These are phyloP conservation scores for Candida andamanensis DNA, from an alignment of 805 yeast genomes.

Conservation along the genomic window DNA sequence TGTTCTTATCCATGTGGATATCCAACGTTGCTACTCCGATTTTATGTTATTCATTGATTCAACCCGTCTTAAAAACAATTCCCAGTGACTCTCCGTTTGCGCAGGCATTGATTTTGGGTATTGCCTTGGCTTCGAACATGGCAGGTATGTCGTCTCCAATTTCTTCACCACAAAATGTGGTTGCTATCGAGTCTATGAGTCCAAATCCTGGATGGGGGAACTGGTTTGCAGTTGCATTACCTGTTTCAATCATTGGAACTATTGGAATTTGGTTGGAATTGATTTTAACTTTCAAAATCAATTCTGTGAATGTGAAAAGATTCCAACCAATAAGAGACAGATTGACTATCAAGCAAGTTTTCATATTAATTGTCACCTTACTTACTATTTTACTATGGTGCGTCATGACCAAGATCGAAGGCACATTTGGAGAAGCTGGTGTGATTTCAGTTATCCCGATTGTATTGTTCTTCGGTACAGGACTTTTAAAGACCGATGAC, in stretches of 20 bases:
- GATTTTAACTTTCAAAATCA: slow-evolving; percentile 54
- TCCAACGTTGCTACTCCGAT: slow-evolving; percentile 98
- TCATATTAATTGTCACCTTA: slow-evolving; percentile 36
- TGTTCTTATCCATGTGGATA: slow-evolving; percentile 90
- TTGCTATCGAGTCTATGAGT: slow-evolving; percentile 82
- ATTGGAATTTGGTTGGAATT: slow-evolving; percentile 70
- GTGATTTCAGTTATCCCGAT: slow-evolving; percentile 45
- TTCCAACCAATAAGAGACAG: slow-evolving; percentile 43
- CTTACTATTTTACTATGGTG: slow-evolving; percentile 48
- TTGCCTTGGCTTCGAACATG: slow-evolving; percentile 86
- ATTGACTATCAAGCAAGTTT: slow-evolving; percentile 42
- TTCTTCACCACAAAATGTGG: slow-evolving; percentile 93
- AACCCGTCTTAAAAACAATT: slow-evolving; percentile 79
- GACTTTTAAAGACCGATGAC: slow-evolving; percentile 43
- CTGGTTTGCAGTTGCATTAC: slow-evolving; percentile 88
- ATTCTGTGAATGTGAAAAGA: slow-evolving; percentile 43
- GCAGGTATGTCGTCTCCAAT: slow-evolving; percentile 99
- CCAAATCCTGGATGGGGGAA: slow-evolving; percentile 85
- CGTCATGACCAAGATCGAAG: slow-evolving; percentile 36
- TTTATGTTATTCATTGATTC: slow-evolving; percentile 82
- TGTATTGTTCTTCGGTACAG: slow-evolving; percentile 46
- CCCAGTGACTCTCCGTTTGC: slow-evolving; percentile 76
- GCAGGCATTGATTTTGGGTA: slow-evolving; percentile 81
- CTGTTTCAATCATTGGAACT: slow-evolving; percentile 63
- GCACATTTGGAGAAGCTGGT: slow-evolving; percentile 45